phyloP scores from a whole-genome alignment of 2,329 filamentous ascomycete species.

The Endoconidiophora laricicola region DNA sequence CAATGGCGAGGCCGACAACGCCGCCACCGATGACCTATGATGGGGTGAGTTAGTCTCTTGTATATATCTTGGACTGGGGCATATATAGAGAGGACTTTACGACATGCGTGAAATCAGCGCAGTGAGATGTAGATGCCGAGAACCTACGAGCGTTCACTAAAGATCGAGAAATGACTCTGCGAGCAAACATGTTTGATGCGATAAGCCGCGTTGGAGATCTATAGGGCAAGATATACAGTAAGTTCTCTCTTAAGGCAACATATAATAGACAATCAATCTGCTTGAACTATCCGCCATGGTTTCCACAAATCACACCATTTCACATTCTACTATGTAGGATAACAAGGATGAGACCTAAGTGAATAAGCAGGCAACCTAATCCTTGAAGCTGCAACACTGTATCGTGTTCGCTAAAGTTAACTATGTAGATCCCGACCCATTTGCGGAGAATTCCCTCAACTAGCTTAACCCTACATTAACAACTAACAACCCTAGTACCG shows the following conservation, averaged over 20 bases:
- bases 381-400: no score
- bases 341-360: not conserved
- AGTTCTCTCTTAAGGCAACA: not conserved
- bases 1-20: constrained; percentile 65
- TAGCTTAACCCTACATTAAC: no score
- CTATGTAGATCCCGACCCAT: no score
- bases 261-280: not conserved
- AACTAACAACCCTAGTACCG: no score
- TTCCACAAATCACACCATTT: not conserved
- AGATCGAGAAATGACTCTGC: not conserved
- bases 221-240: not conserved
- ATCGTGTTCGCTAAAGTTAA: no score
- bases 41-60: not conserved
- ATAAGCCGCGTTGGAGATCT: not conserved
- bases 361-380: no score
- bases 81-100: constrained; percentile 18
- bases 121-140: constrained; percentile 20
- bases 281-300: not conserved
- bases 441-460: no score
- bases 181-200: not conserved
- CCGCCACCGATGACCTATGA: constrained; percentile 40
- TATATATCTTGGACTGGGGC: not conserved
- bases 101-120: constrained; percentile 30
- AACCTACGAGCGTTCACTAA: constrained; percentile 17
- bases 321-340: not conserved